phyloP scores from a whole-genome alignment of 495 filamentous ascomycete species.

The Podospora bellae-mahoneyi region DNA sequence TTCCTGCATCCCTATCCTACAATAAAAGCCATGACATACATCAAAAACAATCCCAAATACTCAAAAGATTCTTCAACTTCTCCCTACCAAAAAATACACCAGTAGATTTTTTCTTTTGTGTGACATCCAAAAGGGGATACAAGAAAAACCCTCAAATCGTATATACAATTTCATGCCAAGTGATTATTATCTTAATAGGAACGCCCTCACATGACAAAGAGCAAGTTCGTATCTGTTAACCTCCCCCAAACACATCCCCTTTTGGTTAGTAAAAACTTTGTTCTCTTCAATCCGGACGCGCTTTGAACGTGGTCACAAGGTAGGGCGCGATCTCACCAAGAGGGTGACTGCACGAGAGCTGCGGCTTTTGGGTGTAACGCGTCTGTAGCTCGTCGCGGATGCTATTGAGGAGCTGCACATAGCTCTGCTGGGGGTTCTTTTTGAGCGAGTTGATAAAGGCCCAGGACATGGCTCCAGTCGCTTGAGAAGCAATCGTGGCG shows the following conservation, averaged over 20 bases:
- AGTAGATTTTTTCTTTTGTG: background rate
- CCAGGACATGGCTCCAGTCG: constrained; percentile 97
- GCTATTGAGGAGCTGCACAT: constrained; percentile 90
- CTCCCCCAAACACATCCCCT: constrained; percentile 1
- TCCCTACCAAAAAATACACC: background rate
- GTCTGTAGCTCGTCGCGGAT: constrained; percentile 87
- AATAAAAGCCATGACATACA: background rate
- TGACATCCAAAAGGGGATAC: background rate
- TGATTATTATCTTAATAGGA: background rate
- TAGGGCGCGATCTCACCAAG: constrained; percentile 57
- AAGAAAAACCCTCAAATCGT: background rate
- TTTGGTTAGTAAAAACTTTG: constrained; percentile 16
- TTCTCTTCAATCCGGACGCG: constrained; percentile 21
- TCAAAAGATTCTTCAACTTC: background rate
- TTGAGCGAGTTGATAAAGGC: constrained; percentile 91
- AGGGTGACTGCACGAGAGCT: constrained; percentile 94
- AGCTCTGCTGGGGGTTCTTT: constrained; percentile 98
- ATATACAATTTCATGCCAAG: background rate
- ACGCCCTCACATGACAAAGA: constrained; percentile 50
- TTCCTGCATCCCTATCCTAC: background rate
- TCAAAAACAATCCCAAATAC: background rate
- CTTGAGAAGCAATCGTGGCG: constrained; percentile 68
- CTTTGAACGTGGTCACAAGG: constrained; percentile 33
- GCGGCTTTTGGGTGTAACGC: constrained; percentile 94
- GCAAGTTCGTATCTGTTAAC: constrained; percentile 46